Evolutionary conservation across 2,329 filamentous ascomycete species (phyloP), one percentile per base, ranked within the genome.

Genomic region (Plenodomus biglobosus): DNA sequence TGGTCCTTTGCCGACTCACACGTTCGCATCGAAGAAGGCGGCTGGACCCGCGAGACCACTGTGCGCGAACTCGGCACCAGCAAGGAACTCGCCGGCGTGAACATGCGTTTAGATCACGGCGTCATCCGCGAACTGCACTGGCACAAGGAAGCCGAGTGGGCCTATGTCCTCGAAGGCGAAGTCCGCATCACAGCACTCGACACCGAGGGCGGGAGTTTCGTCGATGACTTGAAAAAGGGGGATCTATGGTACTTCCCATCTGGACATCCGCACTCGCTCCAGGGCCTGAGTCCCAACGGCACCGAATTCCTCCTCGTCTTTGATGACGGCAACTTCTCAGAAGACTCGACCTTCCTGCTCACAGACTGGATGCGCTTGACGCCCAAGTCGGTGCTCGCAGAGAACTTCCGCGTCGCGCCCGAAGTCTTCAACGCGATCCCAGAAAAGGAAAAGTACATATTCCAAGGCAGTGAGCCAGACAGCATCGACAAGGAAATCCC

Each of bases 171-270:
- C 0, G 82, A 86, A 47, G 87, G 87, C 42, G 78, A 80, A 49
- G 85, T 88, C 17, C 83, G 87, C 44, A 81, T 91, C 42, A 89
- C 86, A 0, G 87, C 84, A 1, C 78, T 91, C 16, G 86, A 90
- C 70, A 83, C 85, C 36, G 85, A 92, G 52, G 88, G 88, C 8
- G 83, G 87, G 52, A 88, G 83, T 53, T 91, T 90, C 67, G 81
- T 91, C 52, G 88, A 90, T 56, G 88, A 92, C 62, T 72, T 92
- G 18, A 80, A 84, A 62, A 85, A 87, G 62, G 88, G 88, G 3
- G 88, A 92, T 61, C 70, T 92, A 6, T 92, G 87, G 87, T 92
- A 89, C 62, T 92, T 92, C 73, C 88, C 88, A 18, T 83, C 84
- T 10, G 88, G 88, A 6, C 80, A 90, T 27, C 88, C 88, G 10